These are phyloP conservation scores for Chaetothyriales sp. DNA, from an alignment of 2,329 filamentous ascomycete species.

Conservation along the genomic window DNA sequence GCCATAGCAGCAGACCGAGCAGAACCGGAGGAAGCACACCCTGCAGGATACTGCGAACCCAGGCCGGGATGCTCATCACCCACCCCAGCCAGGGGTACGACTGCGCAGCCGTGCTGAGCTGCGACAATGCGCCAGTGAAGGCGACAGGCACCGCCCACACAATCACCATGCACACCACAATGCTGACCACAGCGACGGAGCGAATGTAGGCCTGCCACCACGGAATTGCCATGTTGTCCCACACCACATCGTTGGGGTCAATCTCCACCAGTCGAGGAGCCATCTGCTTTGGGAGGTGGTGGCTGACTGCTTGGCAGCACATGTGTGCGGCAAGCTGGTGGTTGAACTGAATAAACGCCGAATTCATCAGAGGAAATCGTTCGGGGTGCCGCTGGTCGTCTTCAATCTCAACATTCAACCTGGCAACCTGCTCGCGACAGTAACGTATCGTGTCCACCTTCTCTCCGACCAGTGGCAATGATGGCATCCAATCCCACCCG, in stretches of 20 bases:
- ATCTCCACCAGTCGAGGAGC: slow-evolving; percentile 84
- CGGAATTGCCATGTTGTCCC: slow-evolving; percentile 90
- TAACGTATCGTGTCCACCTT: slow-evolving; percentile 94
- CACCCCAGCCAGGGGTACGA: slow-evolving; percentile 55
- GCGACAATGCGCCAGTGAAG: slow-evolving; percentile 68
- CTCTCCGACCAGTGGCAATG: slow-evolving; percentile 62
- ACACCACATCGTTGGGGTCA: slow-evolving; percentile 78
- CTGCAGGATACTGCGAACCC: slow-evolving; percentile 53
- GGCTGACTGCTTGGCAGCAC: slow-evolving; percentile 83
- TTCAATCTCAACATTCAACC: slow-evolving; percentile 83
- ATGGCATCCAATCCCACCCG: slow-evolving; percentile 53
- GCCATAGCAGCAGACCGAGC: slow-evolving; percentile 59
- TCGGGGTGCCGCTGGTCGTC: slow-evolving; percentile 74
- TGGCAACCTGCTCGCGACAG: slow-evolving; percentile 71
- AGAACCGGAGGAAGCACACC: slow-evolving; percentile 73
- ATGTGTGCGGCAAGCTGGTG: slow-evolving; percentile 95
- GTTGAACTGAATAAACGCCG: slow-evolving; percentile 96
- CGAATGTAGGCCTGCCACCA: slow-evolving; percentile 87
- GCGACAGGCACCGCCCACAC: slow-evolving; percentile 84
- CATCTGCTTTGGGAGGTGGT: slow-evolving; percentile 90
- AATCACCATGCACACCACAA: slow-evolving; percentile 62
- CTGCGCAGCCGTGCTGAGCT: slow-evolving; percentile 55
- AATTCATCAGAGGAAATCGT: slow-evolving; percentile 81
- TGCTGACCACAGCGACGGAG: slow-evolving; percentile 46
- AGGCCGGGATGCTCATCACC: slow-evolving; percentile 45